Base-by-base conservation (phyloP, 257 asterid genomes). In the Scutellaria baicalensis region DNA sequence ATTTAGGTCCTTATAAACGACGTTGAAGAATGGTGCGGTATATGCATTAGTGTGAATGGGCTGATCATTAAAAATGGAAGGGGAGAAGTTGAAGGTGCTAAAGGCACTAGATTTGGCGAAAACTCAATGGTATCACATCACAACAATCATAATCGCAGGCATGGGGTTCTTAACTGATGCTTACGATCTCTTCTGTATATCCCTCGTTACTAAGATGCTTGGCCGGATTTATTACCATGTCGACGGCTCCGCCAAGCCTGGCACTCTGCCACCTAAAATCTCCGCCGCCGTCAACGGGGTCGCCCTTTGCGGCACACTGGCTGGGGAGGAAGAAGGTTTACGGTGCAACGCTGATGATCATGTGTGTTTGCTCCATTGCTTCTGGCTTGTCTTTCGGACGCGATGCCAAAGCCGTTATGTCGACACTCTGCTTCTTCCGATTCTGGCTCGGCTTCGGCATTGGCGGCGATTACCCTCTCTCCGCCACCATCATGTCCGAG, bases 131-230 rank as follows among this genome's bases (percentile, higher is more conserved):
- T 83, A 83, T 70, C 85, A 83, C 56, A 80, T 84, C 77, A 84
- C 86, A 0, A 85, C 86, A 11, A 84, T 81, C 68, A 48, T 84
- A 16, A 70, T 84, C 8, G 82, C 88, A 6, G 88, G 88, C 11
- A 84, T 84, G 88, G 88, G 88, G 0, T 84, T 84, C 33, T 84
- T 84, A 81, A 84, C 88, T 6, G 86, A 84, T 51, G 4, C 2
- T 27, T 27, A 27, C 4, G 86, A 84, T 40, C 84, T 84, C 27
- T 84, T 84, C 62, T 80, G 88, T 27, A 27, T 27, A 27, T 23
- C 27, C n/a, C n/a, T 23, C 27, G 88, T 84, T 31, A 84, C 88
- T 1, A 81, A 81, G 9, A 59, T 84, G 81, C 82, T 84, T n/a
- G n/a, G n/a, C n/a, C n/a, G n/a, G n/a, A n/a, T n/a, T n/a, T n/a